Evolutionary conservation across 768 basidiomycete species (phyloP).

Genomic region (Hygrophoropsis aurantiaca): DNA sequence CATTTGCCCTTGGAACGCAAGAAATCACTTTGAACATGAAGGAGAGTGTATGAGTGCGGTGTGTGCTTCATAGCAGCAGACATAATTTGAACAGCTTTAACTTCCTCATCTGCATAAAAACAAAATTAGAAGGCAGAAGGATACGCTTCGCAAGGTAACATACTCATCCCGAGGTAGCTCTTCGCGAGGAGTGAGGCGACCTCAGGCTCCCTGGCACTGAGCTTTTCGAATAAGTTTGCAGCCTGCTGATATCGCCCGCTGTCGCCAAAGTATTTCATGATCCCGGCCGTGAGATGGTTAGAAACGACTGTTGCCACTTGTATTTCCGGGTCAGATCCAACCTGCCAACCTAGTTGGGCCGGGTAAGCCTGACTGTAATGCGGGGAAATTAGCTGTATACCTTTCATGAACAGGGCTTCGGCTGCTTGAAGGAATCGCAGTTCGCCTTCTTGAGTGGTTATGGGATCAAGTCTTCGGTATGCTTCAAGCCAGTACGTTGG

Average conservation of each 20-base stretch:
- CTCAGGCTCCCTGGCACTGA: slow-evolving; percentile 84
- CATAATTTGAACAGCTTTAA: slow-evolving; percentile 96
- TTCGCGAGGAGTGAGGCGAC: slow-evolving; percentile 83
- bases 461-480: slow-evolving; percentile 94
- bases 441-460: slow-evolving; percentile 86
- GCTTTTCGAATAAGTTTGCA: slow-evolving; percentile 92
- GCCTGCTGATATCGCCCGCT: slow-evolving; percentile 84
- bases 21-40: slow-evolving; percentile 95
- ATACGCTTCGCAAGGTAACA: slow-evolving; percentile 35
- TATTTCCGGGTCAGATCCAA: slow-evolving; percentile 97
- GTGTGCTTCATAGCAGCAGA: slow-evolving; percentile 77
- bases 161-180: slow-evolving; percentile 97
- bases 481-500: slow-evolving; percentile 88
- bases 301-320: slow-evolving; percentile 96
- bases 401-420: slow-evolving; percentile 86
- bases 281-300: slow-evolving; percentile 92
- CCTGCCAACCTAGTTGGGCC: slow-evolving; percentile 89
- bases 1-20: slow-evolving; percentile 79
- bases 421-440: slow-evolving; percentile 87
- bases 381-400: slow-evolving; percentile 30
- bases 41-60: slow-evolving; percentile 90
- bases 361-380: too few relatives aligned
- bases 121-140: too few relatives aligned
- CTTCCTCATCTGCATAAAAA: slow-evolving; percentile 99
- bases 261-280: slow-evolving; percentile 97